phyloP scores from a whole-genome alignment of 1,284 basidiomycete species.

The Puccinia hordei region DNA sequence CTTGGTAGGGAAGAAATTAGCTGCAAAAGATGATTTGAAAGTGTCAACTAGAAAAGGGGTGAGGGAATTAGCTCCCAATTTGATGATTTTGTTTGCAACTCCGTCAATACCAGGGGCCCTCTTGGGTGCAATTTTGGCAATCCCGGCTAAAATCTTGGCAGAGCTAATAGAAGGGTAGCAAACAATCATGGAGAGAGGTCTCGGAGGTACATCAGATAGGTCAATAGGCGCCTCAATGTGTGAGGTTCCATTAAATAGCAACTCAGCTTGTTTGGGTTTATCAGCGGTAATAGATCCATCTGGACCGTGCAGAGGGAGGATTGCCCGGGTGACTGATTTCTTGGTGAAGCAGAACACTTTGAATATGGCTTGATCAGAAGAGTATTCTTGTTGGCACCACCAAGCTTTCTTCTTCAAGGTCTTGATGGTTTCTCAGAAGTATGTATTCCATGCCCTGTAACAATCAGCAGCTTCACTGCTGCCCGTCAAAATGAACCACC shows the following conservation, averaged over 20 bases:
- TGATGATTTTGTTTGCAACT: not conserved
- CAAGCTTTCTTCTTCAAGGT: not conserved
- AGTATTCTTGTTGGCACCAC: too few species aligned
- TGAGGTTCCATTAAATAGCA: constrained; percentile 1
- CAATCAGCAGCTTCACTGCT: too few species aligned
- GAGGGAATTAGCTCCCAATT: not conserved
- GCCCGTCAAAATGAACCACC: too few species aligned
- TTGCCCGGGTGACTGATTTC: too few species aligned
- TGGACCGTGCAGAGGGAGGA: not conserved
- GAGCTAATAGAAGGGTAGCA: not conserved
- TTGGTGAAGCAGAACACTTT: too few species aligned
- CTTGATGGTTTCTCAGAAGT: not conserved
- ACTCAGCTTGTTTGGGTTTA: constrained; percentile 12
- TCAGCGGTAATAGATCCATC: not conserved
- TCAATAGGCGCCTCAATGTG: not conserved
- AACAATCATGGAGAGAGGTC: too few species aligned
- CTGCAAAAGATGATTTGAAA: not conserved
- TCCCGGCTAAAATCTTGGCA: not conserved
- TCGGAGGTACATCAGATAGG: not conserved
- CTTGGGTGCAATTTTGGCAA: not conserved
- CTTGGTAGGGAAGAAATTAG: not conserved
- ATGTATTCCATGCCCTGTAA: too few species aligned
- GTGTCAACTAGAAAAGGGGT: not conserved
- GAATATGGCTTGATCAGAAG: too few species aligned
- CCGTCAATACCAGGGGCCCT: too few species aligned